phyloP scores from a whole-genome alignment of 2,329 filamentous ascomycete species.

The Aspergillus cejpii region DNA sequence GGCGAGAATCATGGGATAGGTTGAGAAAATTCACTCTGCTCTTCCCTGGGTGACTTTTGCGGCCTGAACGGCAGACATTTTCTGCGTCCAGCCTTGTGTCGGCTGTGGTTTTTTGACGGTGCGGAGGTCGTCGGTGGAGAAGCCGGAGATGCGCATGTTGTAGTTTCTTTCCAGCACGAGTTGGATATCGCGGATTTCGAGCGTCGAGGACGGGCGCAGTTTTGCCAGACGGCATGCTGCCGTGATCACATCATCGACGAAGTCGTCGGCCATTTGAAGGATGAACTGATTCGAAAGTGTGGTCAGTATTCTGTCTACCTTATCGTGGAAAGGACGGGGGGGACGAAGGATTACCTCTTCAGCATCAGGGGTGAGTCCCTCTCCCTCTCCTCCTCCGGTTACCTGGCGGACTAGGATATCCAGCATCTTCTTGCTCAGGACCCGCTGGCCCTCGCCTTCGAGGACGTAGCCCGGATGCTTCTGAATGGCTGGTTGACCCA shows the following conservation, averaged over 20 bases:
- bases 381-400: conserved; percentile 69
- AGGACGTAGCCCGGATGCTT: conserved; percentile 78
- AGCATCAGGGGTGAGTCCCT: conserved; percentile 79
- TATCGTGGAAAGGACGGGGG: neutral
- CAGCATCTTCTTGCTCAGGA: conserved; percentile 96
- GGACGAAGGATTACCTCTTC: conserved; percentile 64
- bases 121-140: conserved; percentile 86
- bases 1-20: too few relatives aligned
- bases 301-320: conserved; percentile 3
- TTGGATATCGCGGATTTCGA: conserved; percentile 83
- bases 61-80: conserved; percentile 94
- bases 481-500: conserved; percentile 77
- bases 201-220: conserved; percentile 78
- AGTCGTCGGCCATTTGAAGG: conserved; percentile 83
- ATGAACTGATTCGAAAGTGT: conserved; percentile 56
- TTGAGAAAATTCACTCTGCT: conserved; percentile 37
- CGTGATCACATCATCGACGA: conserved; percentile 85
- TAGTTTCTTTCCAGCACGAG: conserved; percentile 76
- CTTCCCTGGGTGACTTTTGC: conserved; percentile 62
- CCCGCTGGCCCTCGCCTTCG: conserved; percentile 83
- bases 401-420: conserved; percentile 93
- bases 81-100: conserved; percentile 80
- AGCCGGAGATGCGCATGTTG: conserved; percentile 89
- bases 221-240: conserved; percentile 87
- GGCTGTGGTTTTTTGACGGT: conserved; percentile 92